Evolutionary conservation across 768 basidiomycete genomes (phyloP), one percentile per base, ranked within the genome.

Genomic region (Xerocomellus amylosporus): DNA sequence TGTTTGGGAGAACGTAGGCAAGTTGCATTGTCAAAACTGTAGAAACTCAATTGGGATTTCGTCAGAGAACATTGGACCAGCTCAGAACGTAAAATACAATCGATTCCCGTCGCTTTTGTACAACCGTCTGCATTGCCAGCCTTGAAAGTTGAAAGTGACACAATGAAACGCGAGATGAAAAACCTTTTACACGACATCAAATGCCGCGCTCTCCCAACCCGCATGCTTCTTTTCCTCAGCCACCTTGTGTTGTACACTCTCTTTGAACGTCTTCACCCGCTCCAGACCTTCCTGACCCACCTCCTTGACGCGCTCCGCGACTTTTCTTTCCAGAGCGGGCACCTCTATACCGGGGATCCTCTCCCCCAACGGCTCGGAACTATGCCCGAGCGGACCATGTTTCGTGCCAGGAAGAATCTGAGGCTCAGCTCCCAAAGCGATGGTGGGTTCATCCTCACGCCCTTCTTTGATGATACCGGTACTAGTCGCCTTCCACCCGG

Each of bases 371-470:
- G 71, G 64, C 55, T 75, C 78, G 3, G 82, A 75, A 5, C 75
- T 75, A 2, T 74, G 82, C 3, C 83, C 87, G 34, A 83, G 62
- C 0, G 88, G 88, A 0, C 87, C 88, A 4, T 73, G 77, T 75
- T 90, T 88, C 57, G 84, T 79, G 0, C 86, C 84, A 26, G 79
- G 70, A 28, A 90, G 67, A 31, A 90, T 81, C 74, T 90, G 88
- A 34, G 88, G 88, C 68, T 87, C 86, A 7, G 79, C 84, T 2
- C 88, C 88, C 73, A 89, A 71, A 0, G 87, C 88, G 45, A 90
- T 79, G 46, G 64, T 64, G 15, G 64, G 72, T 37, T 69, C 66
- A 3, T 63, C 68, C 15, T 56, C 54, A 0, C 58, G 55, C 36
- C 79, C 80, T 61, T 84, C 79, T 40, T 82, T 77, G 46, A 89